Evolutionary conservation across 768 basidiomycete species (phyloP).

Genomic region (Agaricus subrufescens): DNA sequence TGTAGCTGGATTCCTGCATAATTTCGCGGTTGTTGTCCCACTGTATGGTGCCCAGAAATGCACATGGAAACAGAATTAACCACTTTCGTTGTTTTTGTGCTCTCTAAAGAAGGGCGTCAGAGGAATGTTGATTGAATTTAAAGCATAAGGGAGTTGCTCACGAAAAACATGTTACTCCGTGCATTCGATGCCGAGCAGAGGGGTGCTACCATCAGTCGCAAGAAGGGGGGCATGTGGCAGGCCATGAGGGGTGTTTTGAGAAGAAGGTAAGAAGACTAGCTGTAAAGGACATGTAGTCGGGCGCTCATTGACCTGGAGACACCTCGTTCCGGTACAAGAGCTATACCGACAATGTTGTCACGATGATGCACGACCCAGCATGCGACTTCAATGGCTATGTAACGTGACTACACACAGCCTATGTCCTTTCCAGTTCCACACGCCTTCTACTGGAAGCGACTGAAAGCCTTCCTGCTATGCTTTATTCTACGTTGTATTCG

Average conservation of each 20-base stretch:
- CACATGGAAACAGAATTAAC: not conserved
- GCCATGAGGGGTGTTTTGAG: not conserved
- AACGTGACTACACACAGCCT: no score
- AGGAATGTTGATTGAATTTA: no score
- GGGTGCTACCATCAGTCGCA: not conserved
- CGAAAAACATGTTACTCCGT: not conserved
- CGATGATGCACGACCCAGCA: no score
- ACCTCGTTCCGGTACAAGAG: no score
- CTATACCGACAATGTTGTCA: no score
- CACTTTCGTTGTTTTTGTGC: not conserved
- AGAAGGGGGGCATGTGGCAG: not conserved
- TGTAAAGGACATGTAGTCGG: no score
- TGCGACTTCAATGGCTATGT: no score
- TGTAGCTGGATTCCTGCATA: not conserved
- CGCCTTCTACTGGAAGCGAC: not conserved
- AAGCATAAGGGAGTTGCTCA: not conserved
- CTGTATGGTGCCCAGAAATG: not conserved
- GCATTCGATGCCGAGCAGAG: not conserved
- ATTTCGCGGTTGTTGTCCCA: slow-evolving; percentile 2
- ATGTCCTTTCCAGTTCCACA: no score
- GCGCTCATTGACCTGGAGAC: no score
- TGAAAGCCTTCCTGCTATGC: not conserved
- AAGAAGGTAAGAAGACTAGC: not conserved
- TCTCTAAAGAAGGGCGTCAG: not conserved
- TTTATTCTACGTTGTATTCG: not conserved